A percentile compares a stretch with the other conserved stretches of the same genome.
These are phyloP conservation scores for Fusarium sambucinum DNA, from an alignment of 2,329 filamentous ascomycete genomes.

Conservation along the genomic window DNA sequence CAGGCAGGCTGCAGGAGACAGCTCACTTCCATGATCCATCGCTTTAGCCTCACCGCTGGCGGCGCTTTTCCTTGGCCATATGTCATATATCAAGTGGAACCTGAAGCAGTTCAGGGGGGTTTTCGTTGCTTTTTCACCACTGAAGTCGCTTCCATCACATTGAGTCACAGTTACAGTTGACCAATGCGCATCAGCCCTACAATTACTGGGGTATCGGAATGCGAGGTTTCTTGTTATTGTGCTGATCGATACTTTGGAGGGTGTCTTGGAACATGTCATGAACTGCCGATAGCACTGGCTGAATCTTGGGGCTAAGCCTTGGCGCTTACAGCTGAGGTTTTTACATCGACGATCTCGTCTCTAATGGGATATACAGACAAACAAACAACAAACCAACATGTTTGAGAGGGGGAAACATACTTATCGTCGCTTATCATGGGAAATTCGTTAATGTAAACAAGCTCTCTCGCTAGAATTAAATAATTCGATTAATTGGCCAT, in stretches of 20 bases:
- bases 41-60: not conserved
- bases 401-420: not conserved
- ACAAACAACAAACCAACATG: not conserved
- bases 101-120: slow-evolving; percentile 3
- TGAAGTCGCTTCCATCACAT: not conserved
- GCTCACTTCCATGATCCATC: not conserved
- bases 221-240: slow-evolving; percentile 1
- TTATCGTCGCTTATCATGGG: not conserved
- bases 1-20: not conserved
- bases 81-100: not conserved
- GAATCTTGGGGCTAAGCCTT: slow-evolving; percentile 9
- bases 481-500: slow-evolving; percentile 1
- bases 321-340: slow-evolving; percentile 6
- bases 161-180: not conserved
- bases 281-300: not conserved
- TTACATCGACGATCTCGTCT: slow-evolving; percentile 11
- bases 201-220: not conserved
- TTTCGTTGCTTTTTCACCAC: not conserved
- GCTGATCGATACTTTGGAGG: not conserved
- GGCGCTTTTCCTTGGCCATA: not conserved
- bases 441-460: not conserved
- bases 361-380: not conserved
- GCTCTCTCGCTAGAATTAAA: not conserved
- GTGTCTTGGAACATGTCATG: slow-evolving; percentile 9
- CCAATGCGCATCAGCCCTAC: not conserved